A percentile compares a stretch with the other conserved stretches of the same genome.
Conservation (phyloP, 768 basidiomycete genomes). For the Rhizopogon vesiculosus region DNA sequence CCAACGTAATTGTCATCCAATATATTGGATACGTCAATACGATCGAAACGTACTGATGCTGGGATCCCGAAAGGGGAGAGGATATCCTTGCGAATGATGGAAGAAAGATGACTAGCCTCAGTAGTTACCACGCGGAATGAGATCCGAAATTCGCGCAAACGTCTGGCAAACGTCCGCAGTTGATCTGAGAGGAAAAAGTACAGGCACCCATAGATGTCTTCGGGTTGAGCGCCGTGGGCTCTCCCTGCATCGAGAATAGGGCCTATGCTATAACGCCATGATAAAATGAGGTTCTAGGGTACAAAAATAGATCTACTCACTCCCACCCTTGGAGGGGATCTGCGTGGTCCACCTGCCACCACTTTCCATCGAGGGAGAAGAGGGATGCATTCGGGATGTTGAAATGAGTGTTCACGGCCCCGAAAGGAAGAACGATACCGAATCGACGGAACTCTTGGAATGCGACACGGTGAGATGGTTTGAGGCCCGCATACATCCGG, state of each 20-base stretch:
- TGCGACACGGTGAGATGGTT: conserved; percentile 42
- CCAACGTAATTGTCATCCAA: conserved; percentile 40
- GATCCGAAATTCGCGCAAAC: conserved; percentile 29
- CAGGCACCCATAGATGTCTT: conserved; percentile 47
- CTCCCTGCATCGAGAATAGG: conserved; percentile 34
- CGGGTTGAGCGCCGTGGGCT: conserved; percentile 32
- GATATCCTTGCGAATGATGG: conserved; percentile 23
- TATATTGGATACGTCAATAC: conserved; percentile 47
- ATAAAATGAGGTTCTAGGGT: not conserved
- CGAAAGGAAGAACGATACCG: conserved; percentile 47
- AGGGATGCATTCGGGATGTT: conserved; percentile 40
- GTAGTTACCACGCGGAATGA: conserved; percentile 28
- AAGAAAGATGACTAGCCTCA: conserved; percentile 38
- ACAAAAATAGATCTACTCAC: conserved; percentile 22
- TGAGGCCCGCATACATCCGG: conserved; percentile 32
- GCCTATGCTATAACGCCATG: conserved; percentile 25
- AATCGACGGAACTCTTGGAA: conserved; percentile 33
- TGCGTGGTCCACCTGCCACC: conserved; percentile 35
- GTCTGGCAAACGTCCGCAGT: conserved; percentile 32
- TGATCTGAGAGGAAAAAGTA: conserved; percentile 41
- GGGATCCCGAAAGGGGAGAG: conserved; percentile 17
- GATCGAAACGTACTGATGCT: conserved; percentile 31
- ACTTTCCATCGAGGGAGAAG: conserved; percentile 40
- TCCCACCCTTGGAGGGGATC: conserved; percentile 52
- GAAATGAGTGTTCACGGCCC: conserved; percentile 35